Evolutionary conservation across 371 early-diverging fungal species (phyloP).

Genomic region (Rhizopus arrhizus): DNA sequence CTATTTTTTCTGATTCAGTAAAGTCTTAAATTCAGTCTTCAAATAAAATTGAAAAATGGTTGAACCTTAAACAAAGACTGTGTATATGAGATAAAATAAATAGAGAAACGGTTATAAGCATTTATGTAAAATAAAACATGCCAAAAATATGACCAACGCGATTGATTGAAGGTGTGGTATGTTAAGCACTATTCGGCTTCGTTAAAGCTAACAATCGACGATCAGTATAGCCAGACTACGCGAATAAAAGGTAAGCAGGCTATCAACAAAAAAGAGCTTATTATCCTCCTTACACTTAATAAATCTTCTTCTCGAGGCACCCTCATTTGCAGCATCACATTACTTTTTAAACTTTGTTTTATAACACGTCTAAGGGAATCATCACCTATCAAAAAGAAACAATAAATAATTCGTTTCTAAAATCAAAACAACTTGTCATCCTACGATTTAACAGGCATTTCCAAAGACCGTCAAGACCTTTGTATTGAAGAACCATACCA

Average conservation of each 20-base stretch:
- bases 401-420: background rate
- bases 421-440: background rate
- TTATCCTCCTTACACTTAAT: conserved; percentile 28
- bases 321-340: conserved; percentile 33
- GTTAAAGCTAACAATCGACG: conserved; percentile 27
- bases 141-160: no score
- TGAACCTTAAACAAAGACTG: no score
- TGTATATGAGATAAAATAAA: no score
- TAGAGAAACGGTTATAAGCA: no score
- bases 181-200: conserved; percentile 11
- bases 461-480: conserved; percentile 41
- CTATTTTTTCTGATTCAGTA: no score
- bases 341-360: conserved; percentile 31
- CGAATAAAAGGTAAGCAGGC: background rate
- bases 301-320: conserved; percentile 36
- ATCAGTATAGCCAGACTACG: conserved; percentile 29
- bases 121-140: no score
- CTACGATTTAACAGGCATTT: conserved; percentile 39
- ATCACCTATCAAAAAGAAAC: conserved; percentile 7
- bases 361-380: conserved; percentile 33
- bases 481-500: conserved; percentile 47
- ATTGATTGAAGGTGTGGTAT: no score
- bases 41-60: no score
- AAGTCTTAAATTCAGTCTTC: no score
- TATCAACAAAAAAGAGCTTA: no score